Conservation (phyloP, 305 asterid species). For the Fraxinus angustifolia region DNA sequence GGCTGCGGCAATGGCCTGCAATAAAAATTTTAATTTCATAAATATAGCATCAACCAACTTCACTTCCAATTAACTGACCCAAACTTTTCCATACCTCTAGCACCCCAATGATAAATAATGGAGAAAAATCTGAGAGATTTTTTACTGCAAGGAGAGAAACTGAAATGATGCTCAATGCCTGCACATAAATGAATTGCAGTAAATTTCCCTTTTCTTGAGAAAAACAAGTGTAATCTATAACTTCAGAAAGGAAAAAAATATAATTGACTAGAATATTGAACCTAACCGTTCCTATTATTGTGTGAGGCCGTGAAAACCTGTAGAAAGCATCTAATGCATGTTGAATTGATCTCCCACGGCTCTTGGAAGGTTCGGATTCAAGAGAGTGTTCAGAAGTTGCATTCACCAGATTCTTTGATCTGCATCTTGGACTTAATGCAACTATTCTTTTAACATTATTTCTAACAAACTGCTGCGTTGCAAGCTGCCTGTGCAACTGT, state of each 20-base stretch:
- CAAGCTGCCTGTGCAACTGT: conserved; percentile 31
- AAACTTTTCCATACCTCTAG: conserved; percentile 50
- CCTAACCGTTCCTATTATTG: conserved; percentile 95
- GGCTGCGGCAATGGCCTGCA: conserved; percentile 91
- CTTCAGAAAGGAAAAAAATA: not conserved
- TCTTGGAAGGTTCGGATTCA: conserved; percentile 60
- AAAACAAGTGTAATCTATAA: not conserved
- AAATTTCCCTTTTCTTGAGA: conserved; percentile 13
- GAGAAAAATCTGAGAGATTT: conserved; percentile 79
- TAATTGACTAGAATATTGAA: conserved; percentile 28
- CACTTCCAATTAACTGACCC: conserved; percentile 14
- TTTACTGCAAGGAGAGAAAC: conserved; percentile 95
- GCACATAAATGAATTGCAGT: conserved; percentile 41
- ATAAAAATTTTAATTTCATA: not conserved
- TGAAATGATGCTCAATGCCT: conserved; percentile 95
- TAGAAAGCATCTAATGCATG: conserved; percentile 71
- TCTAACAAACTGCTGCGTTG: conserved; percentile 24
- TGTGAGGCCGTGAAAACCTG: conserved; percentile 96
- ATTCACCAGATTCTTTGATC: conserved; percentile 29
- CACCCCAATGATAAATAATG: conserved; percentile 65
- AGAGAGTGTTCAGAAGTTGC: conserved; percentile 62
- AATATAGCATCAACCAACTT: conserved; percentile 18
- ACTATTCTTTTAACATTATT: conserved; percentile 27
- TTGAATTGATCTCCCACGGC: conserved; percentile 43
- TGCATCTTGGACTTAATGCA: conserved; percentile 26